Evolutionary conservation across 2,329 filamentous ascomycete species (phyloP), one percentile per base, ranked within the genome.

Genomic region (Xylariaceae sp.): DNA sequence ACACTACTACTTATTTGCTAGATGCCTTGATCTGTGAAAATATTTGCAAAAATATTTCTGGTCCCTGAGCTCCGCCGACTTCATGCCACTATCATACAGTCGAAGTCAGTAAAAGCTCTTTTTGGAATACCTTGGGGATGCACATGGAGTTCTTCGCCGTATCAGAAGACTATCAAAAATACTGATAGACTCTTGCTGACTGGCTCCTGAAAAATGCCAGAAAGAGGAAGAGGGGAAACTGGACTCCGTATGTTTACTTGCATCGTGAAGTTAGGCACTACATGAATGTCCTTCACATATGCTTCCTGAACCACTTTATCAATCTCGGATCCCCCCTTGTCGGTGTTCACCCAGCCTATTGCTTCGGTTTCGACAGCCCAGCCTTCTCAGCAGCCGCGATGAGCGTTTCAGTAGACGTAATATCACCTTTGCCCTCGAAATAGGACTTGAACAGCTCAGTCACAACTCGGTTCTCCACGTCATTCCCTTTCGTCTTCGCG

Each of bases 181-280:
- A 27, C 22, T 27, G 22, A 27, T 7, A 27, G 22, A 7, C 22
- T 27, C 22, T 7, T 27, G 22, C 22, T 27, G 7, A 7, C 22
- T 27, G 22, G 7, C 4, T 5, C 7, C 22, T 27, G 22, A 27
- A 7, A 27, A 5, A 27, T 27, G 22, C 22, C 22, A 27, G 22
- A 27, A 27, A 27, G 4, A 7, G 22, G 22, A 7, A 27, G 22
- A 27, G 4, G 22, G 22, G 22, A 7, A 27, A 27, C 22, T 27
- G 22, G 22, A 27, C 4, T 27, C 22, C 4, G 22, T 7, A 27
- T 27, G 53, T 71, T 72, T 1, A 74, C 81, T 61, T 88, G 82
- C 47, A 89, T 73, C 2, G 77, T 83, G 60, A 86, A 88, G 63
- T 86, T 79, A 4, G 85, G 85, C 45, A 89, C 85, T 0, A 84